These are phyloP conservation scores for Eucalyptus regnans DNA, from an alignment of 345 rosid species.

Conservation along the genomic window DNA sequence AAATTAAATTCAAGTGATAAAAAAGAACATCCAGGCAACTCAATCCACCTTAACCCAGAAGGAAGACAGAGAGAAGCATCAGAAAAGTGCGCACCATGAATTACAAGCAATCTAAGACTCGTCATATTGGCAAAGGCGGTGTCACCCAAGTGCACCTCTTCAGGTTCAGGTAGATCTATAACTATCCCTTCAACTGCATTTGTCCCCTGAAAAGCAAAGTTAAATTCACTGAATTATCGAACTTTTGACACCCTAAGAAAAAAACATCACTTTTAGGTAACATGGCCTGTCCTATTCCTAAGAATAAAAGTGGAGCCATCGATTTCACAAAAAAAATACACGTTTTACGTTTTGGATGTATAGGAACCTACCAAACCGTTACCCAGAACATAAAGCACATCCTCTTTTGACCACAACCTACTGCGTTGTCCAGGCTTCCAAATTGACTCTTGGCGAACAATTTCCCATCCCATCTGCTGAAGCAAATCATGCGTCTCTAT, in stretches of 20 bases:
- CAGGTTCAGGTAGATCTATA: neutral
- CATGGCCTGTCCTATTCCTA: fast-evolving
- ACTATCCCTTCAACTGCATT: neutral
- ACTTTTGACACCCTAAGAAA: neutral
- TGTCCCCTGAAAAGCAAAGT: neutral
- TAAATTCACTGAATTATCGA: neutral
- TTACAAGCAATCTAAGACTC: neutral
- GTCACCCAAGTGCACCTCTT: neutral
- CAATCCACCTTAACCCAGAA: neutral
- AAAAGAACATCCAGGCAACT: neutral
- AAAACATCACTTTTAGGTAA: neutral
- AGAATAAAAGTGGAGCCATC: neutral
- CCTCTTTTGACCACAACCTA: neutral
- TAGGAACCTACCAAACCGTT: neutral
- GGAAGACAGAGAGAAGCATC: neutral
- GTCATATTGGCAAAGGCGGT: neutral
- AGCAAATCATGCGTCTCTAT: neutral
- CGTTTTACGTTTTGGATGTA: neutral
- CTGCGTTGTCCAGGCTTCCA: fast-evolving
- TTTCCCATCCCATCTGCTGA: neutral
- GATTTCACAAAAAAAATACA: neutral
- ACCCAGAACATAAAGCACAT: neutral
- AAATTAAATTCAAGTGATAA: neutral
- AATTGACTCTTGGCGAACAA: neutral
- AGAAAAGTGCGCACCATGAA: neutral